These are phyloP conservation scores for Flaveria robusta DNA, from an alignment of 129 eudicot species.

Conservation along the genomic window DNA sequence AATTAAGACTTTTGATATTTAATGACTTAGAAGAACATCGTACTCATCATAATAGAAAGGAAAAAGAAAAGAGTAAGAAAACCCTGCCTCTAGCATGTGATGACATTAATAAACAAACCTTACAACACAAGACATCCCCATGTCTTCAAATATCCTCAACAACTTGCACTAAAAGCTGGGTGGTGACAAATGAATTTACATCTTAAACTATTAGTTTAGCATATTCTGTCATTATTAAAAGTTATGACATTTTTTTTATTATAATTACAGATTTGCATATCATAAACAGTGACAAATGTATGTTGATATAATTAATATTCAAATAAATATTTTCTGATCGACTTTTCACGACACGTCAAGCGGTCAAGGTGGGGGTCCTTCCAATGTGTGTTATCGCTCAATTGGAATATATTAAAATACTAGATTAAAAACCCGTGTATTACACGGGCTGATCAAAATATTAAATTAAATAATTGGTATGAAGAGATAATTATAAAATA, in stretches of 20 bases:
- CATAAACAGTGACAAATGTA: neutral
- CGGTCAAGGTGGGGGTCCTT: neutral
- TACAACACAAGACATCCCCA: constrained; percentile 27
- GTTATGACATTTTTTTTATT: neutral
- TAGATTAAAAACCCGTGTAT: too few species aligned
- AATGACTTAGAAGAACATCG: neutral
- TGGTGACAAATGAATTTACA: constrained; percentile 7
- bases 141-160: constrained; percentile 21
- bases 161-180: constrained; percentile 17
- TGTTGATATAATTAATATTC: neutral
- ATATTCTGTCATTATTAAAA: neutral
- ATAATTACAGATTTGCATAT: neutral
- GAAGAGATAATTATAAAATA: too few species aligned
- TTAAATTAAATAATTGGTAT: too few species aligned
- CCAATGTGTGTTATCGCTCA: neutral
- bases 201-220: neutral
- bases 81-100: constrained; percentile 26
- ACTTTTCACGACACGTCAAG: neutral
- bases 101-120: constrained; percentile 17
- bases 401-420: neutral
- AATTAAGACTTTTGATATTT: too few species aligned
- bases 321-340: neutral
- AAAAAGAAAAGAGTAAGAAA: neutral
- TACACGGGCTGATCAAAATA: too few species aligned
- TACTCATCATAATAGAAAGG: neutral